These are phyloP conservation scores for Phytophthora megakarya DNA, from an alignment of 352 stramenopile genomes.

Conservation along the genomic window DNA sequence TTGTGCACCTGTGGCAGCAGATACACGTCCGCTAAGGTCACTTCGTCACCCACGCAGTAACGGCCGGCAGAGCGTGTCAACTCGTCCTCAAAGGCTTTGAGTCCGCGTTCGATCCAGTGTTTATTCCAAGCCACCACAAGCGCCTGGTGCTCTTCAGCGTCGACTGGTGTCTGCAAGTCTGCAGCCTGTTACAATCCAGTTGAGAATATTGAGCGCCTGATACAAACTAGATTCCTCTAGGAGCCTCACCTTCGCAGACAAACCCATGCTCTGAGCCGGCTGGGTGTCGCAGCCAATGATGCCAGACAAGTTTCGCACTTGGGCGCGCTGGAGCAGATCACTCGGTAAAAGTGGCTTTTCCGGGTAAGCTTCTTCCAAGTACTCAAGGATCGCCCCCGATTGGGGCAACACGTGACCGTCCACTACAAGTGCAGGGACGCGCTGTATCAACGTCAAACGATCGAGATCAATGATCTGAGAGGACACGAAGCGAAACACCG, in stretches of 20 bases:
- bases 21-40: conserved; percentile 90
- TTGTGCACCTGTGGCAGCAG: conserved; percentile 93
- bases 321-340: conserved; percentile 66
- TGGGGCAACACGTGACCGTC: conserved; percentile 76
- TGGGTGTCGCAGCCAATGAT: conserved; percentile 92
- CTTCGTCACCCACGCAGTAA: conserved; percentile 75
- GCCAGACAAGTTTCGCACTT: conserved; percentile 83
- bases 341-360: conserved; percentile 72
- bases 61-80: conserved; percentile 45
- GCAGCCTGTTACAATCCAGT: conserved; percentile 30
- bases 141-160: conserved; percentile 42
- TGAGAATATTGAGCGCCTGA: conserved; percentile 1
- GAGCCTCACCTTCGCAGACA: conserved; percentile 50
- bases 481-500: neutral
- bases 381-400: conserved; percentile 93
- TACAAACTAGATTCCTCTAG: conserved; percentile 20
- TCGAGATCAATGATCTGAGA: neutral
- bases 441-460: conserved; percentile 30
- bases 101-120: conserved; percentile 78
- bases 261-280: conserved; percentile 88
- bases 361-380: conserved; percentile 88
- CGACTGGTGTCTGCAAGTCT: conserved; percentile 42
- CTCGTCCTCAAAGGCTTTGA: conserved; percentile 76
- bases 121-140: conserved; percentile 50
- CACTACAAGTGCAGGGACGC: conserved; percentile 83